These are phyloP conservation scores for Curvularia spicifera DNA, from an alignment of 2,329 filamentous ascomycete genomes.

Conservation along the genomic window DNA sequence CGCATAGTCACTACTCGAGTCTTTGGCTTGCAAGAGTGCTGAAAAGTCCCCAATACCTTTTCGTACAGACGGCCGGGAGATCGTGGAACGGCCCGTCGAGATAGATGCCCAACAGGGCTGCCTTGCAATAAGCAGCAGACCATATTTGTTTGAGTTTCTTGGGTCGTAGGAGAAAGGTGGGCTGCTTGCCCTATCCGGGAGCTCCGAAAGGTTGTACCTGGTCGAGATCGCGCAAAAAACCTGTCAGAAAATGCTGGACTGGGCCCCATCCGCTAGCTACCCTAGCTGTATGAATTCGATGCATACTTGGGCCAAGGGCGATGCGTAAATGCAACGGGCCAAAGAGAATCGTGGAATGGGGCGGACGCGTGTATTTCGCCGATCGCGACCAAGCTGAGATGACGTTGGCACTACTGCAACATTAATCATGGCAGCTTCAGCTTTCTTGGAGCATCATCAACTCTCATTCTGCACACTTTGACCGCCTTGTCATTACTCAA, in stretches of 20 bases:
- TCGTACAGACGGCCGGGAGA: not conserved
- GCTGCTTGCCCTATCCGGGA: not conserved
- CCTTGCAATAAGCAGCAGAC: not conserved
- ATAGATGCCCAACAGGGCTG: not conserved
- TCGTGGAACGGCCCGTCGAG: not conserved
- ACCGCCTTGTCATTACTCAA: not conserved
- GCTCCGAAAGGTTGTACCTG: not conserved
- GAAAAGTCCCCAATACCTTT: not conserved
- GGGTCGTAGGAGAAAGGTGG: not conserved
- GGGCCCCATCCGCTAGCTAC: not conserved
- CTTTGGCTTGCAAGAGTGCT: not conserved
- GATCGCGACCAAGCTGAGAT: slow-evolving; percentile 12
- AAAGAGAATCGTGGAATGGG: slow-evolving; percentile 3
- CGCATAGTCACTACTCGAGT: not conserved
- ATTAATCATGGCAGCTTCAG: slow-evolving; percentile 14
- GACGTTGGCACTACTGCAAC: slow-evolving; percentile 14
- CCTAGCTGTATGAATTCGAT: not conserved
- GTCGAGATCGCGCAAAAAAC: not conserved
- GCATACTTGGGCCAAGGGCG: not conserved
- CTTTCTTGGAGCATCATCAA: slow-evolving; percentile 11
- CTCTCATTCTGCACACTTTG: slow-evolving; percentile 5
- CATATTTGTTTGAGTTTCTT: not conserved
- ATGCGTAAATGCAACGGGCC: slow-evolving; percentile 6
- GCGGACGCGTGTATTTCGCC: slow-evolving; percentile 15
- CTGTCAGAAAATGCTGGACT: not conserved